phyloP scores from a whole-genome alignment of 2,329 filamentous ascomycete species.

The Madurella fahalii region DNA sequence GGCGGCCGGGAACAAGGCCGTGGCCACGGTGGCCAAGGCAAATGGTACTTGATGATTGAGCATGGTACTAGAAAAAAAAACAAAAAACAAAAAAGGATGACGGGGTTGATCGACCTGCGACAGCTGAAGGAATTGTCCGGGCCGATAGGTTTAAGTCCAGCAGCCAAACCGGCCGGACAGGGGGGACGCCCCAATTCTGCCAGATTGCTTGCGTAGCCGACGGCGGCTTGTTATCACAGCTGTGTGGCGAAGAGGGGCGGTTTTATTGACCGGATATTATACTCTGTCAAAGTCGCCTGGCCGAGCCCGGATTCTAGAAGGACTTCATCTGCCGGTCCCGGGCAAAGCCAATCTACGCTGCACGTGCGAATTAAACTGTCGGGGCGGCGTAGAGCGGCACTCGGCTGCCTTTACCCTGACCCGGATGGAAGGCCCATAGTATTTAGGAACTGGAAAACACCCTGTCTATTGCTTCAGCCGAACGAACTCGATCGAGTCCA shows the following conservation, averaged over 20 bases:
- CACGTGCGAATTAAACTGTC: slow-evolving; percentile 2
- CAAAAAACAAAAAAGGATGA: neutral
- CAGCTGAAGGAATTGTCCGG: neutral
- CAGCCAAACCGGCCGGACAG: neutral
- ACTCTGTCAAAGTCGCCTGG: neutral
- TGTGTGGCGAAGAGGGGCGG: neutral
- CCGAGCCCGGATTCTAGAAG: neutral
- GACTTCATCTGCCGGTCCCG: slow-evolving; percentile 12
- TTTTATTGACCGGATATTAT: slow-evolving; percentile 1
- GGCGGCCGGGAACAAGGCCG: slow-evolving; percentile 10
- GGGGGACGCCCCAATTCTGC: slow-evolving; percentile 6
- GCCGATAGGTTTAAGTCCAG: neutral
- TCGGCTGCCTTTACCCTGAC: slow-evolving; percentile 2
- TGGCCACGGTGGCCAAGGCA: neutral
- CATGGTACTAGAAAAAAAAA: slow-evolving; percentile 13
- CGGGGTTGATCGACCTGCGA: neutral
- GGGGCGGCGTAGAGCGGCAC: slow-evolving; percentile 10
- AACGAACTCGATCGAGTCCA: neutral
- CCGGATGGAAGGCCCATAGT: slow-evolving; percentile 5
- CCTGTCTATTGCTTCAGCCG: neutral
- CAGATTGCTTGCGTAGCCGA: slow-evolving; percentile 13
- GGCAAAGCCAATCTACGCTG: slow-evolving; percentile 1
- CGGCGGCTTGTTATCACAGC: neutral
- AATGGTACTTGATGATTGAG: slow-evolving; percentile 14
- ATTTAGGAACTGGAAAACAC: slow-evolving; percentile 4